Evolutionary conservation across 2,329 filamentous ascomycete species (phyloP).

Genomic region (Capronia coronata): DNA sequence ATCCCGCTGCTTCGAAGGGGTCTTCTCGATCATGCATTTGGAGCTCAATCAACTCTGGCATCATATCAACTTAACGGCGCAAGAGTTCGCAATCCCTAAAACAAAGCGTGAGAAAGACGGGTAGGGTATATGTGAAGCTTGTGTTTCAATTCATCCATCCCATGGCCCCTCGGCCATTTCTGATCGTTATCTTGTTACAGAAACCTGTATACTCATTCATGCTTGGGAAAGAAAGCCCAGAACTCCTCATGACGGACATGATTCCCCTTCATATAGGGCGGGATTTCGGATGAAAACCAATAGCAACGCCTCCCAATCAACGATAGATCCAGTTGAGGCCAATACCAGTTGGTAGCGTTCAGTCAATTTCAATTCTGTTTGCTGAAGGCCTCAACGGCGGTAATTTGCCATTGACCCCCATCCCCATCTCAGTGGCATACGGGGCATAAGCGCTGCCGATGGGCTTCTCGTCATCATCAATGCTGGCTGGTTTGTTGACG

Average conservation of each 20-base stretch:
- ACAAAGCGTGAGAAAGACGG: too few species aligned
- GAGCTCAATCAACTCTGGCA: too few species aligned
- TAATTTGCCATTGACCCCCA: slow-evolving; percentile 12
- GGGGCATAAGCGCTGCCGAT: slow-evolving; percentile 24
- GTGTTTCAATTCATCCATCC: neutral
- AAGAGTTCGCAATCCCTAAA: too few species aligned
- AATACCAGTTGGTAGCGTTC: slow-evolving; percentile 1
- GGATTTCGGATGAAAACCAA: neutral
- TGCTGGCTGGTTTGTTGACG: slow-evolving; percentile 40
- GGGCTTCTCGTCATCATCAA: slow-evolving; percentile 24
- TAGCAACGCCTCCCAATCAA: slow-evolving; percentile 7
- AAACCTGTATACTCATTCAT: neutral
- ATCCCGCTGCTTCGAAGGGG: too few species aligned
- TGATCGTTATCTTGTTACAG: neutral
- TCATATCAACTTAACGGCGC: too few species aligned
- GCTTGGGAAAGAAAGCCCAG: neutral
- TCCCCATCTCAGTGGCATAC: slow-evolving; percentile 22
- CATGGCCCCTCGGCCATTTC: neutral
- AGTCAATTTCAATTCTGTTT: slow-evolving; percentile 26
- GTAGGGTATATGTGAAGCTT: neutral
- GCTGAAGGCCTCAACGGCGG: slow-evolving; percentile 11
- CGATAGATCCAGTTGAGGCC: neutral
- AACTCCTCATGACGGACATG: slow-evolving; percentile 12
- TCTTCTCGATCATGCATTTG: too few species aligned
- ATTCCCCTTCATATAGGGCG: neutral